These are phyloP conservation scores for Colletotrichum somersetense DNA, from an alignment of 2,329 filamentous ascomycete species.

Conservation along the genomic window DNA sequence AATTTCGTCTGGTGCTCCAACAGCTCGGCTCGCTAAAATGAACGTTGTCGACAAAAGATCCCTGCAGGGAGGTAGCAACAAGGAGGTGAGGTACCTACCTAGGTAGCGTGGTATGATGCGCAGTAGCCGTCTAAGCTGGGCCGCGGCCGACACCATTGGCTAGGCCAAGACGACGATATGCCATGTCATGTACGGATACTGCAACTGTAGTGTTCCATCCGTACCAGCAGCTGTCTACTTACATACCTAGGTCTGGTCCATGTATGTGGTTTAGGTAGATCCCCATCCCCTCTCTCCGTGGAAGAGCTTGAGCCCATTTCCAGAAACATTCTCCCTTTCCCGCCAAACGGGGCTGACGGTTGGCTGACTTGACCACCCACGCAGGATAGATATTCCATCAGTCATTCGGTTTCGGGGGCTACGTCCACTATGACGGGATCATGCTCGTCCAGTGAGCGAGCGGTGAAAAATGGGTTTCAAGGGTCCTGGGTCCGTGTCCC, in stretches of 20 bases:
- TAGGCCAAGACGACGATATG: not conserved
- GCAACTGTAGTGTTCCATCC: too few species aligned
- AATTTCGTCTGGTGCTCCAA: constrained; percentile 25
- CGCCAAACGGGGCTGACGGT: not conserved
- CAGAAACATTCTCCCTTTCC: constrained; percentile 33
- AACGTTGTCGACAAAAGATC: not conserved
- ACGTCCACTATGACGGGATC: not conserved
- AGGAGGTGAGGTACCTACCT: too few species aligned
- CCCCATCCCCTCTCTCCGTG: not conserved
- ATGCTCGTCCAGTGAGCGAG: not conserved
- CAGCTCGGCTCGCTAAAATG: constrained; percentile 34
- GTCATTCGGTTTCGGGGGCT: not conserved
- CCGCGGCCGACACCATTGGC: too few species aligned
- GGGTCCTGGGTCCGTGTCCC: constrained; percentile 39
- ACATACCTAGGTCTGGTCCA: too few species aligned
- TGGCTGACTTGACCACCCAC: not conserved
- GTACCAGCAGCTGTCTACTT: too few species aligned
- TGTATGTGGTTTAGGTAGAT: not conserved
- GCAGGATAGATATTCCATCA: not conserved
- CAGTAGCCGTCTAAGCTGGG: too few species aligned
- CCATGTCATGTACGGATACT: too few species aligned
- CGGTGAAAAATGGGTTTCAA: constrained; percentile 39
- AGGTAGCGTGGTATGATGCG: too few species aligned
- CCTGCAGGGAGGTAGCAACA: not conserved
- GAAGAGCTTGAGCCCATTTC: constrained; percentile 15